Evolutionary conservation across 1,284 basidiomycete genomes (phyloP).

Genomic region (Taiwanofungus camphoratus): DNA sequence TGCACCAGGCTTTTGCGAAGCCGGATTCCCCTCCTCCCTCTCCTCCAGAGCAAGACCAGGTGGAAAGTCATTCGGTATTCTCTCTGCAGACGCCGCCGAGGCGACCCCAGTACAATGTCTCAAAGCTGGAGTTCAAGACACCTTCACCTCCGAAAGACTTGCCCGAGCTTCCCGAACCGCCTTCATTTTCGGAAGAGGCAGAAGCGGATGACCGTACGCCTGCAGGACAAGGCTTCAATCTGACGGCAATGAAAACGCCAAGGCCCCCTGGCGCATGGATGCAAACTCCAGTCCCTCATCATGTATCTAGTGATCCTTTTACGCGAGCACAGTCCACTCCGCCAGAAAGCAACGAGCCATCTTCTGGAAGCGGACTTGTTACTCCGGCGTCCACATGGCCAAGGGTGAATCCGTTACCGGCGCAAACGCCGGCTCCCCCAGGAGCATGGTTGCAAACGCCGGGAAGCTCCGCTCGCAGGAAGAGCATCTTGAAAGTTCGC

Average conservation of each 20-base stretch:
- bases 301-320: conserved; percentile 11
- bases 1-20: conserved; percentile 1
- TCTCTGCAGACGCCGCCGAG: conserved; percentile 45
- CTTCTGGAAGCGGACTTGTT: conserved; percentile 14
- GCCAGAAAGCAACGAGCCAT: conserved; percentile 14
- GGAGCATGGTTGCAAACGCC: conserved; percentile 67
- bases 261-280: conserved; percentile 66
- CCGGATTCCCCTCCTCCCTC: conserved; percentile 11
- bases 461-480: conserved; percentile 32
- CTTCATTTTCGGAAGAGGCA: conserved; percentile 42
- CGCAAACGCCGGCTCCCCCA: conserved; percentile 63
- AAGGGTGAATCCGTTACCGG: conserved; percentile 31
- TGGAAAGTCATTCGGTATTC: conserved; percentile 12
- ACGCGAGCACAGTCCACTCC: conserved; percentile 18
- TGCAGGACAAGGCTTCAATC: conserved; percentile 20
- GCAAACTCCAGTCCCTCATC: conserved; percentile 44
- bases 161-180: conserved; percentile 42
- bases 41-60: conserved; percentile 1
- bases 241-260: conserved; percentile 52
- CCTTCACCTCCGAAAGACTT: conserved; percentile 54
- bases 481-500: conserved; percentile 53
- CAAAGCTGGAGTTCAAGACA: conserved; percentile 47
- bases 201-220: conserved; percentile 25
- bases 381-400: conserved; percentile 21
- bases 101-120: conserved; percentile 32